Conservation (phyloP, 1,284 basidiomycete genomes). For the Cutaneotrichosporon daszewskae region DNA sequence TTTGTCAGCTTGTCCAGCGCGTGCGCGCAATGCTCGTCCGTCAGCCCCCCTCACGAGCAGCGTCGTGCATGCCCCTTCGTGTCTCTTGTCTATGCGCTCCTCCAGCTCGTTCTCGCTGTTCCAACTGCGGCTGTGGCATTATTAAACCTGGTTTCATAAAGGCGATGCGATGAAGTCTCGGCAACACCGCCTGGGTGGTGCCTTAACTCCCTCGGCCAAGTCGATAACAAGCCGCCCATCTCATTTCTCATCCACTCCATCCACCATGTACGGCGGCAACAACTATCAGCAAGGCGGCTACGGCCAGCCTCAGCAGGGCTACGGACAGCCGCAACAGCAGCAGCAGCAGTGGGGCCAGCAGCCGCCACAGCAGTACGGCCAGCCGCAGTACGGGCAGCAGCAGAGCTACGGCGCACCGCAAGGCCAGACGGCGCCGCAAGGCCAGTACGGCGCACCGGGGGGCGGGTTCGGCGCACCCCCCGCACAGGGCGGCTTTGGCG, state of each 20-base stretch:
- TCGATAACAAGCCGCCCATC: not conserved
- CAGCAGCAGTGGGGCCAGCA: conserved; percentile 21
- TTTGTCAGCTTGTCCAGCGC: no score
- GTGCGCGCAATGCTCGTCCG: no score
- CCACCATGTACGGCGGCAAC: conserved; percentile 14
- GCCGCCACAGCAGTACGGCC: conserved; percentile 8
- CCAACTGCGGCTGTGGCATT: no score
- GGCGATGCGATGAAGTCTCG: no score
- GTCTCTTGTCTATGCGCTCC: no score
- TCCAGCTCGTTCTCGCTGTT: no score
- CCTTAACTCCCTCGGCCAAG: no score
- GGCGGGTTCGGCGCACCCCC: conserved; percentile 5
- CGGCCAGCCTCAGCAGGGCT: conserved; percentile 4
- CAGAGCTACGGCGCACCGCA: conserved; percentile 20
- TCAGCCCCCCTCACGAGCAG: no score
- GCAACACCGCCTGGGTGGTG: no score
- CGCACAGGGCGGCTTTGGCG: conserved; percentile 1
- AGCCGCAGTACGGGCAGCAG: conserved; percentile 11
- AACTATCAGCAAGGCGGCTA: conserved; percentile 7
- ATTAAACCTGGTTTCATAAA: no score
- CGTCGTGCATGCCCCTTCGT: no score
- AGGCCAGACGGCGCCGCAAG: conserved; percentile 6
- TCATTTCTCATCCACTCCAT: not conserved
- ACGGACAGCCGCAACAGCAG: conserved; percentile 5
- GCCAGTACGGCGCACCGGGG: conserved; percentile 3